Evolutionary conservation across 1,284 basidiomycete species (phyloP).

Genomic region (Trichosporon coremiiforme): DNA sequence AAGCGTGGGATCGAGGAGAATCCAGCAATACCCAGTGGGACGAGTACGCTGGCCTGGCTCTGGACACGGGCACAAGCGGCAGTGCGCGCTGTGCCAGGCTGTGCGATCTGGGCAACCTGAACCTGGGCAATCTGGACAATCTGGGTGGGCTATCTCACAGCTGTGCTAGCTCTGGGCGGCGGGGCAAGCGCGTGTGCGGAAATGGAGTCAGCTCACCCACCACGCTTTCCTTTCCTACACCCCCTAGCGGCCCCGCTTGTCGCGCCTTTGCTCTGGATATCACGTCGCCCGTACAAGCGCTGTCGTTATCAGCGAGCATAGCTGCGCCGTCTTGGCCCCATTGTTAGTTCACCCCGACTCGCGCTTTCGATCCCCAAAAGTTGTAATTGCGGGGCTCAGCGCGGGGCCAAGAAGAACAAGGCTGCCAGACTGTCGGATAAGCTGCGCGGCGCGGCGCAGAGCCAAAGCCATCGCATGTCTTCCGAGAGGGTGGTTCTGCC

Average conservation of each 20-base stretch:
- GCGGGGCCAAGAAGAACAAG: too few relatives aligned
- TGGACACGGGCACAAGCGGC: not conserved
- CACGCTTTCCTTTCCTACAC: not conserved
- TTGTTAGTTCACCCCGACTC: too few relatives aligned
- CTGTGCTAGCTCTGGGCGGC: not conserved
- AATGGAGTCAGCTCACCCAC: not conserved
- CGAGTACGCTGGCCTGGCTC: not conserved
- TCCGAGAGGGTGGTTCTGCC: too few relatives aligned
- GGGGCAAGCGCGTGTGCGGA: not conserved
- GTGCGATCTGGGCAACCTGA: not conserved
- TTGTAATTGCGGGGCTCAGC: too few relatives aligned
- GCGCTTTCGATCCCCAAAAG: too few relatives aligned
- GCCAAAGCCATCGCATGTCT: too few relatives aligned
- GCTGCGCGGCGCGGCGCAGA: too few relatives aligned
- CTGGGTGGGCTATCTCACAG: not conserved
- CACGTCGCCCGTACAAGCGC: not conserved
- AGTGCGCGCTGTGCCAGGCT: not conserved
- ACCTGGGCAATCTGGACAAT: not conserved
- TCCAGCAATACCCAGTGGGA: not conserved
- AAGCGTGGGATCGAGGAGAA: too few relatives aligned
- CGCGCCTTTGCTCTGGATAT: not conserved
- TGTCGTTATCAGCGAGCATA: not conserved
- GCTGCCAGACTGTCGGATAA: too few relatives aligned
- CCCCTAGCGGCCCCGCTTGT: slow-evolving; percentile 11
- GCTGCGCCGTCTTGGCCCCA: too few relatives aligned